Conservation (phyloP, 257 asterid species). For the Salvia hispanica region DNA sequence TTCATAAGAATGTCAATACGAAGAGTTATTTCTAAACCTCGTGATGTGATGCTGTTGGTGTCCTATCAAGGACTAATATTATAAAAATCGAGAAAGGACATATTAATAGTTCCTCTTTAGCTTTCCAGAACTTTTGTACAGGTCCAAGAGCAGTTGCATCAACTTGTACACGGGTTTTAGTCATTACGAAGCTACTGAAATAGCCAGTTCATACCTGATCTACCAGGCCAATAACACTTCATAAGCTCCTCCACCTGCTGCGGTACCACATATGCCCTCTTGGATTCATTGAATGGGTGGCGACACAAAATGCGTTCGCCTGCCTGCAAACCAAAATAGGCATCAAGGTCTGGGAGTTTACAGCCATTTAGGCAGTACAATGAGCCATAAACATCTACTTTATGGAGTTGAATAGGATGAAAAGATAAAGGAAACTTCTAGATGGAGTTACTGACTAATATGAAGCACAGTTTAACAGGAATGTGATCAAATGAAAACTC, state of each 20-base stretch:
- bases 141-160: too few relatives aligned
- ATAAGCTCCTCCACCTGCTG: conserved; percentile 84
- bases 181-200: not conserved
- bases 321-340: conserved; percentile 38
- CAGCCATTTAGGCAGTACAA: not conserved
- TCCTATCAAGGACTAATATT: not conserved
- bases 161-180: not conserved
- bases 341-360: not conserved
- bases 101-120: not conserved
- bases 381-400: not conserved
- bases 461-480: not conserved
- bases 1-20: conserved; percentile 14
- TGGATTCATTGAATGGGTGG: conserved; percentile 90
- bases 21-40: not conserved
- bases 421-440: not conserved
- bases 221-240: conserved; percentile 89
- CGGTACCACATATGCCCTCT: conserved; percentile 90
- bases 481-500: too few relatives aligned
- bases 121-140: too few relatives aligned
- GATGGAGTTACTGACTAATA: not conserved
- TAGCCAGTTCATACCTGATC: conserved; percentile 55
- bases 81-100: not conserved
- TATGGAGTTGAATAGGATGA: conserved; percentile 1
- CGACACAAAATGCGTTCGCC: conserved; percentile 86
- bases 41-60: not conserved